phyloP scores from a whole-genome alignment of 2,329 filamentous ascomycete genomes.

The Bertia moriformis region DNA sequence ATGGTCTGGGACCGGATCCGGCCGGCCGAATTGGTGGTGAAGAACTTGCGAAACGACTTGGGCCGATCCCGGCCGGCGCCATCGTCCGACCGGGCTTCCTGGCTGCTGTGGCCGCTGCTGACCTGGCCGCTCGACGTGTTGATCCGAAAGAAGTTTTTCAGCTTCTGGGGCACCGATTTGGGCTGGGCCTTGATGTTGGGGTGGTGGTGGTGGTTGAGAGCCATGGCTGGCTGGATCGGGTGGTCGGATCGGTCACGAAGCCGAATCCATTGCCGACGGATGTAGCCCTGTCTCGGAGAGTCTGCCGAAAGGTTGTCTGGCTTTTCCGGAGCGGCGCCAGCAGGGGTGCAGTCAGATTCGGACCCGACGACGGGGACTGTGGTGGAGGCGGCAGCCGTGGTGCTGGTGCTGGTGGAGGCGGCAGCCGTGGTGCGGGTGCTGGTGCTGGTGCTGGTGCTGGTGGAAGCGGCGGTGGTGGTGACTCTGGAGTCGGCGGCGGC shows the following conservation, averaged over 20 bases:
- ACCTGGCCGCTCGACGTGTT: slow-evolving; percentile 27
- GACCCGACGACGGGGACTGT: not conserved
- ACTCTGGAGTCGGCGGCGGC: not conserved
- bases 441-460: not conserved
- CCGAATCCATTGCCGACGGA: not conserved
- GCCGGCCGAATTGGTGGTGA: slow-evolving; percentile 53
- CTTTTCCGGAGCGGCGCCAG: slow-evolving; percentile 3
- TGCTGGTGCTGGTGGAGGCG: not conserved
- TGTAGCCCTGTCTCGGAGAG: slow-evolving; percentile 7
- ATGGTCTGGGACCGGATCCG: slow-evolving; percentile 81
- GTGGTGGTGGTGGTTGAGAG: slow-evolving; percentile 31
- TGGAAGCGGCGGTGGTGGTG: slow-evolving; percentile 1
- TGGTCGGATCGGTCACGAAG: slow-evolving; percentile 15
- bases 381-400: not conserved
- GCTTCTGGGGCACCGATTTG: slow-evolving; percentile 49
- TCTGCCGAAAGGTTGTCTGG: too few species aligned
- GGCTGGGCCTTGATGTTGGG: too few species aligned
- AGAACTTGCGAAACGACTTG: slow-evolving; percentile 67
- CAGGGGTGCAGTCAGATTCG: not conserved
- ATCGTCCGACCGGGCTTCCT: slow-evolving; percentile 34
- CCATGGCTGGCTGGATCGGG: slow-evolving; percentile 40
- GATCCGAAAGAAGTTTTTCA: slow-evolving; percentile 61
- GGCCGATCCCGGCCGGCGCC: slow-evolving; percentile 64
- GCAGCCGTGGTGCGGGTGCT: not conserved
- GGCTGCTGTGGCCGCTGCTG: slow-evolving; percentile 20